Evolutionary conservation across 805 yeast genomes (phyloP).

Genomic region (Ogataea trehalophila): DNA sequence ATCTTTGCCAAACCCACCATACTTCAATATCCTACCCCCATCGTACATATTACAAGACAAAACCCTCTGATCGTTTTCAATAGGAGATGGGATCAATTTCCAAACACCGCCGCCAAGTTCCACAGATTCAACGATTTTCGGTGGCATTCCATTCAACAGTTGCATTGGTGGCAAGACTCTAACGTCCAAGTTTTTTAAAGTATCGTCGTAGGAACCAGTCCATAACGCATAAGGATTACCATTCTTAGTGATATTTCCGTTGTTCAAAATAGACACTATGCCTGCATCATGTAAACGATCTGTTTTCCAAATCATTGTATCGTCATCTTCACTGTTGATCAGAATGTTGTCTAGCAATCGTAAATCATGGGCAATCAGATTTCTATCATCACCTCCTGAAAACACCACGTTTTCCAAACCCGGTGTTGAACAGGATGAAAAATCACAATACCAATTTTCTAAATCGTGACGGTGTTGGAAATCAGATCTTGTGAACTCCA

Average conservation of each 20-base stretch:
- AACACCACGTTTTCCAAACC: slow-evolving; percentile 55
- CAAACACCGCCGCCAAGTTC: slow-evolving; percentile 93
- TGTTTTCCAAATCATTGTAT: slow-evolving; percentile 29
- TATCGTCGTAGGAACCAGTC: slow-evolving; percentile 94
- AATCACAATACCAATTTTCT: slow-evolving; percentile 87
- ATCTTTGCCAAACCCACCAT: slow-evolving; percentile 24
- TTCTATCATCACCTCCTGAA: slow-evolving; percentile 89
- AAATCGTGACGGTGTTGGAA: slow-evolving; percentile 40
- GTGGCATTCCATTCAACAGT: slow-evolving; percentile 46
- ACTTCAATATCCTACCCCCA: slow-evolving; percentile 70
- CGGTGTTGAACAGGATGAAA: slow-evolving; percentile 44
- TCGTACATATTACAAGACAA: slow-evolving; percentile 92
- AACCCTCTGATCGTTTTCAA: slow-evolving; percentile 39
- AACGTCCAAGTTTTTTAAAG: slow-evolving; percentile 63
- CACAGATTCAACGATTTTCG: slow-evolving; percentile 38
- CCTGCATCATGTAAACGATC: slow-evolving; percentile 82
- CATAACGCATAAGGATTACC: slow-evolving; percentile 46
- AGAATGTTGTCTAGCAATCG: slow-evolving; percentile 21
- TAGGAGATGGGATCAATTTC: slow-evolving; percentile 68
- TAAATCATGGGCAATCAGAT: slow-evolving; percentile 68
- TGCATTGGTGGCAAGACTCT: slow-evolving; percentile 43
- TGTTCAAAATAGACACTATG: slow-evolving; percentile 71
- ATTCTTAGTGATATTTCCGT: slow-evolving; percentile 35
- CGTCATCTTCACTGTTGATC: slow-evolving; percentile 24
- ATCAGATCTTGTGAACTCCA: slow-evolving; percentile 7